Percentiles rank a stretch among this genome's conserved stretches.
phyloP scores from a whole-genome alignment of 345 rosid genomes.

The Eucalyptus urophylla region DNA sequence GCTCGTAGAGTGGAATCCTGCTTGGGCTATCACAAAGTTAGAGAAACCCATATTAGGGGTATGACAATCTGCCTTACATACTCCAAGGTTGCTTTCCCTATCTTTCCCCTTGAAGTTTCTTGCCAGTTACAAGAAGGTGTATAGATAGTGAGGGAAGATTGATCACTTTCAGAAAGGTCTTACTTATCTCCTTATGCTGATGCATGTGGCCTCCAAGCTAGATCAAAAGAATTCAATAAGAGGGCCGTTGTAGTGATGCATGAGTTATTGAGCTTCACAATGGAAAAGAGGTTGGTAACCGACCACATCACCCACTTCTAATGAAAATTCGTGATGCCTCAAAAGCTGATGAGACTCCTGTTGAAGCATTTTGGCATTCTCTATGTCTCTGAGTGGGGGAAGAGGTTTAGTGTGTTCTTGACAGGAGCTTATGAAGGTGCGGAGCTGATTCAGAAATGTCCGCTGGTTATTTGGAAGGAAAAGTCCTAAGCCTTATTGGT shows the following conservation, averaged over 20 bases:
- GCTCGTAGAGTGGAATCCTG: conserved; percentile 68
- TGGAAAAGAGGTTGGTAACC: conserved; percentile 82
- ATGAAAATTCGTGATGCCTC: conserved; percentile 72
- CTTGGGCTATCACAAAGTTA: conserved; percentile 67
- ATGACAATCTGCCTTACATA: conserved; percentile 18
- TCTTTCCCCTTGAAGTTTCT: conserved; percentile 74
- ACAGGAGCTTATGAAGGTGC: conserved; percentile 63
- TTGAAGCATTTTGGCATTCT: conserved; percentile 80
- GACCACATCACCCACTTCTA: conserved; percentile 84
- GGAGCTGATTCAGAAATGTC: not conserved
- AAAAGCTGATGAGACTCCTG: conserved; percentile 83
- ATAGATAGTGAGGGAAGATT: conserved; percentile 32
- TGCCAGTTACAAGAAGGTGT: conserved; percentile 41
- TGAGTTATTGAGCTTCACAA: conserved; percentile 69
- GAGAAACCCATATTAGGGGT: conserved; percentile 42
- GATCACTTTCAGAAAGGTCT: too few species aligned
- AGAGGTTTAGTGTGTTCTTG: conserved; percentile 57
- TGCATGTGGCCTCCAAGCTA: too few species aligned
- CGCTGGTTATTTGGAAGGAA: conserved; percentile 66
- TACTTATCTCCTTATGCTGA: too few species aligned
- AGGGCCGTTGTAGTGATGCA: conserved; percentile 82
- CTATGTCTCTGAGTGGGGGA: conserved; percentile 78
- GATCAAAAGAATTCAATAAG: too few species aligned
- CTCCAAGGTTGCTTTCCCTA: conserved; percentile 60
- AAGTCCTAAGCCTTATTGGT: conserved; percentile 43